Evolutionary conservation across 2,329 filamentous ascomycete genomes (phyloP), one percentile per base, ranked within the genome.

Genomic region (Alternaria sp.): DNA sequence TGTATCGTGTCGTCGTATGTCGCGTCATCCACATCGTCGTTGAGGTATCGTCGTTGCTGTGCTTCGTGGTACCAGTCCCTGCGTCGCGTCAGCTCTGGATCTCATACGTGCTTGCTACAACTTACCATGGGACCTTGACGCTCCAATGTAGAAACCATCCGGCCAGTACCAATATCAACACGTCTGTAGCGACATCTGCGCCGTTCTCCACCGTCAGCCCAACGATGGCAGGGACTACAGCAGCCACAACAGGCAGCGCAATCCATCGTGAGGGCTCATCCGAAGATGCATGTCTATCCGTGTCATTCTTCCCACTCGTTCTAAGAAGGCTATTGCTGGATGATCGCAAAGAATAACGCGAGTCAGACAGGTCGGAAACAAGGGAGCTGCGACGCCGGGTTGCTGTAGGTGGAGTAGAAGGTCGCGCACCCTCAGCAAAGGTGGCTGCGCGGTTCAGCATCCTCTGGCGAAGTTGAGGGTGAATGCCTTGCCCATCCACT

Each of bases 81-180:
- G 44, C 36, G 2, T 14, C 21, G 13, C 17, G 42, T 66, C 29
- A 70, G 61, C 53, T 40, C 50, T 29, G 51, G 29, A 6, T 1
- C 14, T 33, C 17, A 9, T 33, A 21, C 4, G 6, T 29, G 26
- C 28, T 44, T 31, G 28, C 7, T 37, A 13, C 37, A 52, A 55
- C 68, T 74, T 81, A 93, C 93, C 94, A 98, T 68, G 94, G 94
- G 66, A 95, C 83, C 55, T 92, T 89, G 41, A 97, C 90, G 48
- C 91, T 93, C 92, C 93, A 97, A 74, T 97, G 93, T 61, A 98
- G 81, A 71, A 97, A 96, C 42, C 97, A 85, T 4, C 90, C 91
- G 2, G 91, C 91, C 61, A 98, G 78, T 3, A 85, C 87, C 31
- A 98, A 80, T 33, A 98, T 82, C 68, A 95, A 89, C 28, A 96